These are phyloP conservation scores for Collybia mongolica DNA, from an alignment of 768 basidiomycete species.

Conservation along the genomic window DNA sequence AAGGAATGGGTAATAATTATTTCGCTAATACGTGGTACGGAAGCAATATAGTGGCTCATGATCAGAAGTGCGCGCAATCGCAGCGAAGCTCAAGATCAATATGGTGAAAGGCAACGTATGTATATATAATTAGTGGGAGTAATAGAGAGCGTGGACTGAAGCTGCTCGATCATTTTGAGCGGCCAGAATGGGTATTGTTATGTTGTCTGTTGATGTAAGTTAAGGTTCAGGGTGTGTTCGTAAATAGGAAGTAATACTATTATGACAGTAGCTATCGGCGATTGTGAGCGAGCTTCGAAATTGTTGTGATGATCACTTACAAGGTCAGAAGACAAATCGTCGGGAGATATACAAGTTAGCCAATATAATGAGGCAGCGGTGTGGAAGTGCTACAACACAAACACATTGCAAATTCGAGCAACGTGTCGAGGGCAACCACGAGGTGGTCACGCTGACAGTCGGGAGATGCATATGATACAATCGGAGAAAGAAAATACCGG, in stretches of 20 bases:
- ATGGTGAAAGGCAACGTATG: not conserved
- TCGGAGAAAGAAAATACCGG: not conserved
- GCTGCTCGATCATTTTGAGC: not conserved
- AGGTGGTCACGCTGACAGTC: not conserved
- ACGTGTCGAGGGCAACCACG: not conserved
- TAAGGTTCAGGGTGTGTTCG: not conserved
- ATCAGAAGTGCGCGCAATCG: not conserved
- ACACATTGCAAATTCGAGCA: not conserved
- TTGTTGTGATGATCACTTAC: not conserved
- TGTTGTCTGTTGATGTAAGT: not conserved
- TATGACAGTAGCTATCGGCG: constrained; percentile 3
- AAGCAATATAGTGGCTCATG: not conserved
- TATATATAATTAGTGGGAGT: not conserved
- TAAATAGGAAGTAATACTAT: not conserved
- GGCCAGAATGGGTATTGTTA: not conserved
- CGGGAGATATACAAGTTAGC: not conserved
- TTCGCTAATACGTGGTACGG: constrained; percentile 5
- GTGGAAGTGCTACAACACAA: not conserved
- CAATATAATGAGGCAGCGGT: not conserved
- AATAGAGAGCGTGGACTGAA: not conserved
- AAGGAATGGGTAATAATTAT: not conserved
- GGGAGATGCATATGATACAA: constrained; percentile 5
- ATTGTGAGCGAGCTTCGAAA: not conserved
- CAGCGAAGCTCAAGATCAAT: not conserved
- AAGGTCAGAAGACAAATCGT: not conserved